These are phyloP conservation scores for Plectosphaerella plurivora DNA, from an alignment of 2,329 filamentous ascomycete genomes.

Conservation along the genomic window DNA sequence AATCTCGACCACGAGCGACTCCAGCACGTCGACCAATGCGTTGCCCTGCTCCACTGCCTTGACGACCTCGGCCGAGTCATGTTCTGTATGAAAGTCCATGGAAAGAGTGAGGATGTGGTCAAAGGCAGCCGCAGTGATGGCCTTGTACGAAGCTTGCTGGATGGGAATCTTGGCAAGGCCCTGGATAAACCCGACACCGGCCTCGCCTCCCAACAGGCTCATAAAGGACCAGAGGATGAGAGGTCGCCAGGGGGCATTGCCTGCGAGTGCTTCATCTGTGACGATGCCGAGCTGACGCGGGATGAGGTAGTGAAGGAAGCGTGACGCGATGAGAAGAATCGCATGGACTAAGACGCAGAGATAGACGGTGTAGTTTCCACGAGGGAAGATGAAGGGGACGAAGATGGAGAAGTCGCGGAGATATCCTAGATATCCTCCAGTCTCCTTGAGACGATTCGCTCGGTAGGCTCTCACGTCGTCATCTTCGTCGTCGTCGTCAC, in stretches of 20 bases:
- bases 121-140: constrained; percentile 57
- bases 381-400: constrained; percentile 23
- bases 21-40: constrained; percentile 54
- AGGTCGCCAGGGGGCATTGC: background rate
- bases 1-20: constrained; percentile 56
- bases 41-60: constrained; percentile 59
- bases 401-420: constrained; percentile 24
- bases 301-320: constrained; percentile 23
- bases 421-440: constrained; percentile 25
- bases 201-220: background rate
- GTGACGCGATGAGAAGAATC: constrained; percentile 14
- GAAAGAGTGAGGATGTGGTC: constrained; percentile 63
- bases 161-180: constrained; percentile 26
- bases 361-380: constrained; percentile 23
- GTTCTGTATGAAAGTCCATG: constrained; percentile 66
- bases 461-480: constrained; percentile 18
- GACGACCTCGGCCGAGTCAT: constrained; percentile 60
- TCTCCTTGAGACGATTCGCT: constrained; percentile 18
- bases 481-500: constrained; percentile 15
- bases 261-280: constrained; percentile 20
- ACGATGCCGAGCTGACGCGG: constrained; percentile 26
- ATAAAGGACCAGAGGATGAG: constrained; percentile 4
- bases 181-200: constrained; percentile 13
- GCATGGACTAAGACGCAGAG: constrained; percentile 18
- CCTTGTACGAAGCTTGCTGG: constrained; percentile 39